Percentiles rank a stretch among this genome's conserved stretches.
phyloP scores from a whole-genome alignment of 169 alveolate species.

The Plasmodium malariae region DNA sequence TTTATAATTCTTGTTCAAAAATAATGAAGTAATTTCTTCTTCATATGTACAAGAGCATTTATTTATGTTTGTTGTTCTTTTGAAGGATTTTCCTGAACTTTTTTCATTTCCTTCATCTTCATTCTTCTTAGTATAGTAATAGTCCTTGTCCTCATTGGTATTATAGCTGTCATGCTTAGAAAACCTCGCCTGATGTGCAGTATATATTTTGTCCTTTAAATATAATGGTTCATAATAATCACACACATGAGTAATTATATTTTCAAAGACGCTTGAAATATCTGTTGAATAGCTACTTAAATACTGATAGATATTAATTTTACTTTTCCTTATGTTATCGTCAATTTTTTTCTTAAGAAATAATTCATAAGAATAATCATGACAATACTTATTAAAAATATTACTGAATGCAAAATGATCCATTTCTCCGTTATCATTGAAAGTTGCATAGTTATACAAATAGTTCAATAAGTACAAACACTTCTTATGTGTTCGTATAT shows the following conservation, averaged over 20 bases:
- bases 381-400: slow-evolving; percentile 61
- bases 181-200: neutral
- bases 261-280: slow-evolving; percentile 45
- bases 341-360: slow-evolving; percentile 64
- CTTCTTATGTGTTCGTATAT: slow-evolving; percentile 65
- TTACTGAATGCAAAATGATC: slow-evolving; percentile 32
- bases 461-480: slow-evolving; percentile 54
- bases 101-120: neutral
- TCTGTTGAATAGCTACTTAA: slow-evolving; percentile 36
- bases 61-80: neutral
- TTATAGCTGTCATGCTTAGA: neutral
- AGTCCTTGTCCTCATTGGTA: no score
- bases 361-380: slow-evolving; percentile 64
- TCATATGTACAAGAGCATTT: slow-evolving; percentile 51
- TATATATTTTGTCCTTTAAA: slow-evolving; percentile 4
- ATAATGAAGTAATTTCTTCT: slow-evolving; percentile 59
- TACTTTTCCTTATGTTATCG: slow-evolving; percentile 68
- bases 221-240: slow-evolving; percentile 66
- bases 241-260: slow-evolving; percentile 50
- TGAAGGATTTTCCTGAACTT: neutral
- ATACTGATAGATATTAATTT: slow-evolving; percentile 42
- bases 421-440: slow-evolving; percentile 32
- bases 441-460: slow-evolving; percentile 59
- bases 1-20: slow-evolving; percentile 52
- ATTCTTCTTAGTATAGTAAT: neutral